Evolutionary conservation across 1,284 basidiomycete genomes (phyloP), one percentile per base, ranked within the genome.

Genomic region (Ustilago bromivora): DNA sequence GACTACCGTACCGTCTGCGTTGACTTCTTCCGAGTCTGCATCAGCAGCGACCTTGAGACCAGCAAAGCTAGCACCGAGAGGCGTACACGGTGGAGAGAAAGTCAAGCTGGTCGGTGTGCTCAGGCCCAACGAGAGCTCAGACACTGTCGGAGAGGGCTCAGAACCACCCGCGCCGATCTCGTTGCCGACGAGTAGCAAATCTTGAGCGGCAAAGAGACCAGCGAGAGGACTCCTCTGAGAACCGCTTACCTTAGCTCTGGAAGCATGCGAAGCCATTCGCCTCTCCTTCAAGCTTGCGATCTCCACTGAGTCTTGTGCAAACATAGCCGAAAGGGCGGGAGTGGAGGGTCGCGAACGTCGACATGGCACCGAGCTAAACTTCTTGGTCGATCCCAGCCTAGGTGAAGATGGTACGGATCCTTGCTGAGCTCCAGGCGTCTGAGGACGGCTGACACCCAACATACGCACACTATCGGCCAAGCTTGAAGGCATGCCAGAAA

Each of bases 361-460:
- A 36, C 61, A 47, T 9, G 67, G 67, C 61, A 60, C 60, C 34
- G 67, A 70, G 38, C 36, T 64, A n/a, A 58, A 70, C 12, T 60
- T 59, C 15, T 34, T 52, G 8, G 57, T 28, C 4, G 57, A 13
- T 8, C 36, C 36, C 19, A 46, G 17, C 19, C 61, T 40, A 0
- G 67, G 61, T 2, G 67, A 60, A 0, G 61, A 47, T 9, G 57
- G 57, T 5, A 63, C 15, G 3, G 57, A 56, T 6, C 23, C 34
- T 19, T 41, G 52, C 41, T 55, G 67, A n/a, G 19, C n/a, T 10
- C 9, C 46, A 1, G 61, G 60, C 1, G 66, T 55, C 35, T 52
- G 66, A 4, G 66, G 41, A 2, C 61, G 32, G 36, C n/a, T n/a
- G 10, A 56, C 54, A 28, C 32, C 41, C 35, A 70, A 13, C 36